Evolutionary conservation across 1,284 basidiomycete genomes (phyloP).

Genomic region (Cerioporus squamosus): DNA sequence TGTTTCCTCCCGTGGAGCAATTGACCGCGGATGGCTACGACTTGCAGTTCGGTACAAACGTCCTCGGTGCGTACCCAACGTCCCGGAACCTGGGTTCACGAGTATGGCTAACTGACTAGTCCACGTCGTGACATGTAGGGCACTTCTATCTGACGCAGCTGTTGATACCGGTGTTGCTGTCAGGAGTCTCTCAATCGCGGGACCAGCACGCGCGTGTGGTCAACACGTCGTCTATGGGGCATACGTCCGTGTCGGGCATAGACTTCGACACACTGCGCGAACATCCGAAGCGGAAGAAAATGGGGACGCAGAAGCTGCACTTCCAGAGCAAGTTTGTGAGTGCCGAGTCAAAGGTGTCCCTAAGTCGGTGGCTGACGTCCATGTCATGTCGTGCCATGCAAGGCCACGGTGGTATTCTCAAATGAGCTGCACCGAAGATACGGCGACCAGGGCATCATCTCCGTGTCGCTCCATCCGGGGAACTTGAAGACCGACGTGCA

Average conservation of each 20-base stretch:
- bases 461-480: constrained; percentile 40
- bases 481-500: constrained; percentile 47
- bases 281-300: constrained; percentile 11
- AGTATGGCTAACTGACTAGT: neutral
- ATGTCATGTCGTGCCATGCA: constrained; percentile 21
- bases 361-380: neutral
- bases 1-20: constrained; percentile 18
- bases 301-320: constrained; percentile 13
- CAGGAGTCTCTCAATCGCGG: constrained; percentile 6
- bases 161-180: constrained; percentile 18
- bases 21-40: constrained; percentile 25
- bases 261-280: constrained; percentile 23
- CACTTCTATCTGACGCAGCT: constrained; percentile 24
- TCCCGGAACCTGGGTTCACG: neutral
- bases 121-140: neutral
- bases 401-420: constrained; percentile 54
- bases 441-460: constrained; percentile 54
- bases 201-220: constrained; percentile 20
- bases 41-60: constrained; percentile 24
- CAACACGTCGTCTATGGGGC: constrained; percentile 24
- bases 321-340: constrained; percentile 48
- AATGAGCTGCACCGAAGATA: constrained; percentile 54
- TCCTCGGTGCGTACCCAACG: constrained; percentile 12
- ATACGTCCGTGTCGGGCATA: constrained; percentile 14
- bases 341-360: neutral